Percentiles rank a stretch among this genome's conserved stretches.
These are phyloP conservation scores for Diutina rugosa DNA, from an alignment of 1,139 yeast genomes.

Conservation along the genomic window DNA sequence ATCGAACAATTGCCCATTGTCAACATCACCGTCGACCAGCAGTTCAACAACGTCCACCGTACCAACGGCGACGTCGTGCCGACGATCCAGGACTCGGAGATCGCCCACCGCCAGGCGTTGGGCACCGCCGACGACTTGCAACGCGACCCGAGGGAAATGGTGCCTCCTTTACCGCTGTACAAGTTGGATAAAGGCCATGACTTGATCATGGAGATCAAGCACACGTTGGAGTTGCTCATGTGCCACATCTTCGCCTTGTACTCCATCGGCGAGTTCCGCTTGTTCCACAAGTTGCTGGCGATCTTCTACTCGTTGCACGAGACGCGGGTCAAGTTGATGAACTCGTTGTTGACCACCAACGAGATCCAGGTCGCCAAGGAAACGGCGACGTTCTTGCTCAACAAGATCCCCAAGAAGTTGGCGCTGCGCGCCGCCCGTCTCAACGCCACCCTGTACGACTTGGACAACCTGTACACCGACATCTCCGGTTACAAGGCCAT, in stretches of 20 bases:
- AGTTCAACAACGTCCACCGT: conserved; percentile 17
- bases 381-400: conserved; percentile 45
- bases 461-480: conserved; percentile 37
- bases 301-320: conserved; percentile 52
- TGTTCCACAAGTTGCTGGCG: conserved; percentile 39
- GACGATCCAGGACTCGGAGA: conserved; percentile 30
- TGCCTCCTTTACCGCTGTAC: conserved; percentile 45
- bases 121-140: conserved; percentile 10
- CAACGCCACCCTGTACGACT: conserved; percentile 24
- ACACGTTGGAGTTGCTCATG: conserved; percentile 42
- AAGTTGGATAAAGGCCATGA: conserved; percentile 14
- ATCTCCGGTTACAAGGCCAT: conserved; percentile 68
- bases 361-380: conserved; percentile 47
- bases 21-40: conserved; percentile 13
- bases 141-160: conserved; percentile 7
- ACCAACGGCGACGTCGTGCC: conserved; percentile 22
- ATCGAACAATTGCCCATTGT: conserved; percentile 19
- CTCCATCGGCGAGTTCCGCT: conserved; percentile 54
- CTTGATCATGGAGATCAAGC: conserved; percentile 42
- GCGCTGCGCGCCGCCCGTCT: conserved; percentile 32
- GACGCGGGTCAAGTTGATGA: conserved; percentile 44
- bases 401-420: conserved; percentile 58
- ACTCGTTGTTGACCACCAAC: conserved; percentile 42
- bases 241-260: conserved; percentile 60
- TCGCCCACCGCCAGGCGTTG: conserved; percentile 19